These are phyloP conservation scores for Bauhinia variegata DNA, from an alignment of 306 rosid genomes.

Conservation along the genomic window DNA sequence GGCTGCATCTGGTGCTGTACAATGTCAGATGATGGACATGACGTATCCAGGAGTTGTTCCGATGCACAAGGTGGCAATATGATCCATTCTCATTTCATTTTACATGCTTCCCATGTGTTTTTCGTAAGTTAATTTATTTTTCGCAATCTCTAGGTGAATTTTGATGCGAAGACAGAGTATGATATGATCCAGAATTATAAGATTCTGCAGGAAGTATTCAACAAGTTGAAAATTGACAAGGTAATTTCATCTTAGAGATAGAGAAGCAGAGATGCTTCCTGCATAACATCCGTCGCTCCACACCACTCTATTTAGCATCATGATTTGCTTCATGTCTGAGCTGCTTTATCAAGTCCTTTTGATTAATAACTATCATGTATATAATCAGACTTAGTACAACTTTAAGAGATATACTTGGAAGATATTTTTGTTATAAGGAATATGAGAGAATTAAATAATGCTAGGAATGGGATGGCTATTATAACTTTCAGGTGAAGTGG, in stretches of 20 bases:
- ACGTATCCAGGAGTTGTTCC: conserved; percentile 91
- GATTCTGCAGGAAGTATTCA: conserved; percentile 89
- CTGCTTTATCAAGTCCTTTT: background rate
- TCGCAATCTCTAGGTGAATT: conserved; percentile 65
- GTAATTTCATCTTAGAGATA: conserved; percentile 36
- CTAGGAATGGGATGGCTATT: background rate
- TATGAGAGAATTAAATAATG: background rate
- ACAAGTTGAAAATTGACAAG: conserved; percentile 85
- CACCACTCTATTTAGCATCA: background rate
- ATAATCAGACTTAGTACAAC: background rate
- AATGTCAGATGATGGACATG: conserved; percentile 93
- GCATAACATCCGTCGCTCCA: conserved; percentile 5
- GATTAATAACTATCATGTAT: background rate
- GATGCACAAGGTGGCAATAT: conserved; percentile 79
- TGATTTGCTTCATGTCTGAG: background rate
- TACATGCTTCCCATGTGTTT: background rate
- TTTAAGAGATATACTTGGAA: conserved; percentile 2
- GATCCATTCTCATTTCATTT: conserved; percentile 27
- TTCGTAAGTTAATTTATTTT: conserved; percentile 22
- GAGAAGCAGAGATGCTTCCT: background rate
- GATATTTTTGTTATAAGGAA: conserved; percentile 7
- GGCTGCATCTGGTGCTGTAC: conserved; percentile 99
- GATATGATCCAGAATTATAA: conserved; percentile 98
- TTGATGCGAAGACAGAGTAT: conserved; percentile 88
- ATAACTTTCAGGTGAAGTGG: conserved; percentile 1